These are phyloP conservation scores for Taphrina wiesneri DNA, from an alignment of 1,139 yeast genomes.

Conservation along the genomic window DNA sequence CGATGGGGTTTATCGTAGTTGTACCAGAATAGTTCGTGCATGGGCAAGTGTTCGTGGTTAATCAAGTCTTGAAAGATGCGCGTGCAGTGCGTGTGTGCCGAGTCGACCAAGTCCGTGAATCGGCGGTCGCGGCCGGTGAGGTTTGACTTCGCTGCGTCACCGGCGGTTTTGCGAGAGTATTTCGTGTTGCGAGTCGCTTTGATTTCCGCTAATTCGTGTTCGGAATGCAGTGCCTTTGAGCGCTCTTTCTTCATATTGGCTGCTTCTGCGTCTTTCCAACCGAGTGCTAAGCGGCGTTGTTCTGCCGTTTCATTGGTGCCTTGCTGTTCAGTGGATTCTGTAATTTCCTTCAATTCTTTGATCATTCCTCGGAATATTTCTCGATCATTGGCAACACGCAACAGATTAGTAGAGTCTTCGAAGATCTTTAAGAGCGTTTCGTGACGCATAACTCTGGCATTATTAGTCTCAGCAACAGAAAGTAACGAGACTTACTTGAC, in stretches of 20 bases:
- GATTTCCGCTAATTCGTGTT: background rate
- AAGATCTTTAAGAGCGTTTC: background rate
- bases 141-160: background rate
- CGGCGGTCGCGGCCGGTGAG: background rate
- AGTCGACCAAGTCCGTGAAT: slow-evolving; percentile 10
- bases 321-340: background rate
- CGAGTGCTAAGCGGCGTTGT: background rate
- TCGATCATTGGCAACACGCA: background rate
- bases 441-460: slow-evolving; percentile 1
- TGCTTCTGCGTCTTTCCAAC: slow-evolving; percentile 9
- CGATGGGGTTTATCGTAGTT: background rate
- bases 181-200: background rate
- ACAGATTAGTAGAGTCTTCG: background rate
- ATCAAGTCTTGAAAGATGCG: slow-evolving; percentile 10
- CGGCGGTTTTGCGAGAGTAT: background rate
- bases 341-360: background rate
- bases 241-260: background rate
- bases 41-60: slow-evolving; percentile 25
- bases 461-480: background rate
- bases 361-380: background rate
- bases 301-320: background rate
- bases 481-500: slow-evolving; percentile 11
- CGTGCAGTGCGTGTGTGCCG: background rate
- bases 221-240: background rate
- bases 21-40: slow-evolving; percentile 30